These are phyloP conservation scores for Claviceps paspali DNA, from an alignment of 2,329 filamentous ascomycete genomes.

Conservation along the genomic window DNA sequence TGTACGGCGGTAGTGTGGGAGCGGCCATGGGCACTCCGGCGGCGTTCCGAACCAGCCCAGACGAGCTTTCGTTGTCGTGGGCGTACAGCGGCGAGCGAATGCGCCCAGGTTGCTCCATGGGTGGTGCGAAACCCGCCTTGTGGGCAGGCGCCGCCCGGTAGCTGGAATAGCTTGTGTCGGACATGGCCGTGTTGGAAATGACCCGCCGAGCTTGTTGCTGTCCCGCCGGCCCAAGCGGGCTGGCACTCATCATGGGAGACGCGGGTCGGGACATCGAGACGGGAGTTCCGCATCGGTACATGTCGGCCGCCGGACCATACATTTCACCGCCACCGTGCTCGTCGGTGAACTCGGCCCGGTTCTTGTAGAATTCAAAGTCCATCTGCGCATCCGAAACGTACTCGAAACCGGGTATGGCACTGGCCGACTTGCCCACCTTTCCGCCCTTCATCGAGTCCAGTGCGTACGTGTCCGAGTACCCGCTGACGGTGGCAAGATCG, in stretches of 20 bases:
- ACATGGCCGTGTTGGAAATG: constrained; percentile 7
- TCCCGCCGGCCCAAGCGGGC: constrained; percentile 11
- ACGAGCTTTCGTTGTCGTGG: constrained; percentile 36
- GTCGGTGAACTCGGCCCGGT: constrained; percentile 73
- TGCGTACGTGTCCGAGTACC: constrained; percentile 69
- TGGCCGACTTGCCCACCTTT: constrained; percentile 30
- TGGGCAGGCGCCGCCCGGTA: constrained; percentile 10
- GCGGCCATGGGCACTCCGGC: constrained; percentile 35
- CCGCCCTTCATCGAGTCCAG: constrained; percentile 61
- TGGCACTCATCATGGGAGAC: constrained; percentile 24
- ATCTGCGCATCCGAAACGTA: constrained; percentile 74
- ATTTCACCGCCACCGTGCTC: constrained; percentile 68
- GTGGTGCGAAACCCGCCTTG: no score
- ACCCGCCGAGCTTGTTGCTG: constrained; percentile 9
- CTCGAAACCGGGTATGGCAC: constrained; percentile 59
- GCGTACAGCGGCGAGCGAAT: constrained; percentile 33
- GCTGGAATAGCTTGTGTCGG: constrained; percentile 14
- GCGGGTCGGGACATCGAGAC: constrained; percentile 32
- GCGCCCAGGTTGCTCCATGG: constrained; percentile 14
- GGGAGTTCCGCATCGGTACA: constrained; percentile 47
- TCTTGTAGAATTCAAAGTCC: constrained; percentile 86
- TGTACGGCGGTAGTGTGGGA: constrained; percentile 12
- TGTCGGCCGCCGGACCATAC: constrained; percentile 44
- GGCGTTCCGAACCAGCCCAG: constrained; percentile 36
- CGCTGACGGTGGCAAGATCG: constrained; percentile 44